Base-by-base conservation (phyloP, 225 moss, liverwort and hornwort genomes). In the Lunularia cruciata region DNA sequence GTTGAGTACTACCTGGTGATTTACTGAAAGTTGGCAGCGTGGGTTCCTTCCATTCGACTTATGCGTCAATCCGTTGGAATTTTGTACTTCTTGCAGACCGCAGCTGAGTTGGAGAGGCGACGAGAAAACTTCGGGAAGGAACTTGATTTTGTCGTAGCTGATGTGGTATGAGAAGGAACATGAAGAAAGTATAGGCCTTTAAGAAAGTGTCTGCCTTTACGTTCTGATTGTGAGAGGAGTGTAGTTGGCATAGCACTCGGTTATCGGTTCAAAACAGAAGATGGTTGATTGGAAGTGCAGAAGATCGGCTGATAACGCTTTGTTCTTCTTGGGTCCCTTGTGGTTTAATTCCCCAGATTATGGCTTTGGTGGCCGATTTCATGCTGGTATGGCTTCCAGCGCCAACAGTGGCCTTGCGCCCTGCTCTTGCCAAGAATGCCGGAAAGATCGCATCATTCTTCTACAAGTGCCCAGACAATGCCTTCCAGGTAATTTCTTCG, bases 321-420 rank as follows among this genome's bases (percentile, higher is more conserved):
- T n/a, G n/a, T n/a, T n/a, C n/a, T n/a, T n/a, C n/a, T n/a, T n/a
- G n/a, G n/a, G n/a, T n/a, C n/a, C 22, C 13, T 34, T 38, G 35
- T 53, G 35, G 8, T 66, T 26, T 19, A 32, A 27, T 35, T 13
- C 4, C 23, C 43, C 45, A 90, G 90, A 81, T 93, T 67, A 98
- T 98, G 96, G 96, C 96, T 9, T 42, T 98, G 30, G 80, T 91
- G 53, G 96, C 96, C 18, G 96, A 98, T 74, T 98, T 98, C 72
- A 98, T 98, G 96, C 75, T 98, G 30, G 96, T 98, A 65, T 98
- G 96, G 96, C 86, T 98, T 63, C 96, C 96, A 30, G 96, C 96
- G 32, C 96, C 96, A n/a, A 98, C 96, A 6, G 96, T 98, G 64
- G 83, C 92, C 20, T 75, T 98, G 48, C 74, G 86, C 36, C 93